phyloP scores from a whole-genome alignment of 106 monocot species.

The Cymbidium sinense region DNA sequence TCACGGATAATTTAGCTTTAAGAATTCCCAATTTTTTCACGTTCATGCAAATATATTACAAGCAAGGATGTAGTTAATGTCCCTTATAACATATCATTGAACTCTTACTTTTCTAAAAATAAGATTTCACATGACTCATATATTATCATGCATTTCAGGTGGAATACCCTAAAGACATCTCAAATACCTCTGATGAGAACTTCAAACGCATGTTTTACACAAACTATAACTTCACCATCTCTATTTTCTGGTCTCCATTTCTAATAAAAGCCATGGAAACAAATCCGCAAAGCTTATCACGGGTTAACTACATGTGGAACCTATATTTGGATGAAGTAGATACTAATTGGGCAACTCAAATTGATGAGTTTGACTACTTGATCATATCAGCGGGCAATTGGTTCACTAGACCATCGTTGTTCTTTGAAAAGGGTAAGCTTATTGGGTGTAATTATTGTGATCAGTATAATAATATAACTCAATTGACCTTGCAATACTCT shows the following conservation, averaged over 20 bases:
- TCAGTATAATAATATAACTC: not conserved
- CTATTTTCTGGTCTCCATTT: slow-evolving; percentile 8
- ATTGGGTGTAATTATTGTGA: slow-evolving; percentile 19
- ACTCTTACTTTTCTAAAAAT: no score
- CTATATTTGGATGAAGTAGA: slow-evolving; percentile 6
- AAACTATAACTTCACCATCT: slow-evolving; percentile 8
- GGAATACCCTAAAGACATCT: slow-evolving; percentile 8
- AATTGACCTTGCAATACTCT: slow-evolving; percentile 6
- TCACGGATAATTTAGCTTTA: no score
- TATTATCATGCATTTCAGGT: not conserved
- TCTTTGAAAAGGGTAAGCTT: slow-evolving; percentile 6
- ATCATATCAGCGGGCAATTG: slow-evolving; percentile 11
- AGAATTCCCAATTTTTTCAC: no score
- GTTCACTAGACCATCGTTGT: slow-evolving; percentile 10
- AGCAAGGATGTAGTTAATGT: no score
- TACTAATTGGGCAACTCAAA: slow-evolving; percentile 1
- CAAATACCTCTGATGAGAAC: slow-evolving; percentile 2
- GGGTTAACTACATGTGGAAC: not conserved
- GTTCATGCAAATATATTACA: no score
- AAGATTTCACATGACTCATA: not conserved
- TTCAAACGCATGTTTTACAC: slow-evolving; percentile 4
- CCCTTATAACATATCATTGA: no score
- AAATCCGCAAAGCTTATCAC: no score
- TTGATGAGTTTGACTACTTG: slow-evolving; percentile 9
- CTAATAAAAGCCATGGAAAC: not conserved